A percentile compares a stretch with the other conserved stretches of the same genome.
These are phyloP conservation scores for Mycosphaerella sp. DNA, from an alignment of 2,329 filamentous ascomycete genomes.

Conservation along the genomic window DNA sequence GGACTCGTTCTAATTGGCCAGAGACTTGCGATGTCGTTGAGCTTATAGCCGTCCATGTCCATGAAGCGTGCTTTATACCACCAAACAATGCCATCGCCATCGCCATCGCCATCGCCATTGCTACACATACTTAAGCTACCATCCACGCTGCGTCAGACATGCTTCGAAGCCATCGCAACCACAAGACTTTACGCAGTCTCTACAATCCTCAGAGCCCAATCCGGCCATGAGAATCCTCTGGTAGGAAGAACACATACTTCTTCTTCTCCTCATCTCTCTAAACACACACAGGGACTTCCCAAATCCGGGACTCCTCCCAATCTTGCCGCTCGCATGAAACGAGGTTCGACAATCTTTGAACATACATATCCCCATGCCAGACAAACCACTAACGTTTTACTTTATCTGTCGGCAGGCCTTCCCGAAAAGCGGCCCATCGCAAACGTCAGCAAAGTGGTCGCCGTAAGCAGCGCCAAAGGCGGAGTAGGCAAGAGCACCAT, in stretches of 20 bases:
- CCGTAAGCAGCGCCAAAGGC: conserved; percentile 95
- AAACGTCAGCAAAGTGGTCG: conserved; percentile 84
- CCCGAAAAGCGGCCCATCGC: conserved; percentile 75
- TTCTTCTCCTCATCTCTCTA: neutral
- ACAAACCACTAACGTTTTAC: neutral
- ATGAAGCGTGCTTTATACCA: no score
- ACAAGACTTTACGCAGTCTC: conserved; percentile 50
- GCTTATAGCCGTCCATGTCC: no score
- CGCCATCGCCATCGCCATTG: conserved; percentile 2
- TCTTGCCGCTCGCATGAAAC: conserved; percentile 65
- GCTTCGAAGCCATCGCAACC: neutral
- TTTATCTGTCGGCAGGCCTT: conserved; percentile 52
- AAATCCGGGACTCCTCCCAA: conserved; percentile 60
- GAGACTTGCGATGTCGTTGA: no score
- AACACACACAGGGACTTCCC: conserved; percentile 64
- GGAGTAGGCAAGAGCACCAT: conserved; percentile 98
- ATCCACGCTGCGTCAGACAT: conserved; percentile 4
- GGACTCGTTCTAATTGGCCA: no score
- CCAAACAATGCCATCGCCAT: conserved; percentile 8
- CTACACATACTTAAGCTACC: conserved; percentile 11
- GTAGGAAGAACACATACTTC: conserved; percentile 44
- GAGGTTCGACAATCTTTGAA: no score
- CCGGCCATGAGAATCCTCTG: conserved; percentile 77
- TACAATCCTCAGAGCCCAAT: conserved; percentile 37
- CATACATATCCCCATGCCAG: no score